phyloP scores from a whole-genome alignment of 2,329 filamentous ascomycete genomes.

The Chalaropsis ovoidea region DNA sequence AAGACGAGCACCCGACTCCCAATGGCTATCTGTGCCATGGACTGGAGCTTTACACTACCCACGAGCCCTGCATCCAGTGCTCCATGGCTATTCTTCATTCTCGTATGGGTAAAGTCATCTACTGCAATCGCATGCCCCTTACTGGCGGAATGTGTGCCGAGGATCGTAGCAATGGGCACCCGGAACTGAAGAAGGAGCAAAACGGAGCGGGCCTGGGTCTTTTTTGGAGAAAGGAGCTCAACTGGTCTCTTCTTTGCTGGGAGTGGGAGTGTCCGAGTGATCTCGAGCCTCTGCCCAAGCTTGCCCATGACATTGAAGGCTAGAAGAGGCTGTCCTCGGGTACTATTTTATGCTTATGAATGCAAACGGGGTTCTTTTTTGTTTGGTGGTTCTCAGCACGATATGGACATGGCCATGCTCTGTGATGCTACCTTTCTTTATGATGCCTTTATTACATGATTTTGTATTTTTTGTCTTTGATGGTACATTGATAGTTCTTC shows the following conservation, averaged over 20 bases:
- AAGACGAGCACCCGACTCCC: slow-evolving; percentile 52
- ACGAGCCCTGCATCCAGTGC: slow-evolving; percentile 94
- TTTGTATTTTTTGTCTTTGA: neutral
- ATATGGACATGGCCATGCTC: too few relatives aligned
- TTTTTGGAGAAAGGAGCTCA: slow-evolving; percentile 66
- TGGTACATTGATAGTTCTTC: neutral
- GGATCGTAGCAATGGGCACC: slow-evolving; percentile 44
- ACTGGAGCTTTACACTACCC: slow-evolving; percentile 85
- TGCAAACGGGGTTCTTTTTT: neutral
- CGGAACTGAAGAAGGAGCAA: slow-evolving; percentile 34
- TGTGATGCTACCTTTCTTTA: neutral
- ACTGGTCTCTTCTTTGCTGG: slow-evolving; percentile 78
- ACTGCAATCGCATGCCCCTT: slow-evolving; percentile 64
- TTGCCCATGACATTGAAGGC: slow-evolving; percentile 24
- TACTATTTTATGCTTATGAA: neutral
- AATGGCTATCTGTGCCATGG: slow-evolving; percentile 91
- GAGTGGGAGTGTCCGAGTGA: slow-evolving; percentile 51
- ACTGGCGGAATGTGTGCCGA: slow-evolving; percentile 80
- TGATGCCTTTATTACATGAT: neutral
- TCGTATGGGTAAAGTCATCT: slow-evolving; percentile 76
- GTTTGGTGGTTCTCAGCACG: neutral
- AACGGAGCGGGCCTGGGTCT: slow-evolving; percentile 54
- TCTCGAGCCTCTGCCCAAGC: slow-evolving; percentile 31
- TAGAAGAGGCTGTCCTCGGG: slow-evolving; percentile 24
- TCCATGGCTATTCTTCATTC: slow-evolving; percentile 94